Conservation (phyloP, 257 asterid genomes). For the Ilex asprella region DNA sequence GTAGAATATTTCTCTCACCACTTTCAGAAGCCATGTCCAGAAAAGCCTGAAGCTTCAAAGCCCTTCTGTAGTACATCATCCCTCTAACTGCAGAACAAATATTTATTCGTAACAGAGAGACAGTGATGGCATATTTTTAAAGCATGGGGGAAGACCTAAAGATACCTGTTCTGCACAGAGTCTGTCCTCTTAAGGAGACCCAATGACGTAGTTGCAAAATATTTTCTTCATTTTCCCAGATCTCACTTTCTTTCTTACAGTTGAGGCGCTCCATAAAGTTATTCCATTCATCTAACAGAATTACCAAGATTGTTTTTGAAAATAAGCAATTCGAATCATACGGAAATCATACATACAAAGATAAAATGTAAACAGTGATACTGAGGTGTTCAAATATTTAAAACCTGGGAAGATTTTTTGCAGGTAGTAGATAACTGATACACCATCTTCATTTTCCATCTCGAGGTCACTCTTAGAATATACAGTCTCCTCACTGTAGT, state of each 20-base stretch:
- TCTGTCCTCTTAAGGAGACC: conserved; percentile 99
- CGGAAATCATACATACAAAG: not conserved
- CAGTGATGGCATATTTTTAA: not conserved
- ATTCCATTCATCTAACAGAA: conserved; percentile 84
- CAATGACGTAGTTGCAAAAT: conserved; percentile 91
- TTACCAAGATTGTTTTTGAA: conserved; percentile 1
- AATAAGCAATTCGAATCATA: too few relatives aligned
- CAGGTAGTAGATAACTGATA: conserved; percentile 83
- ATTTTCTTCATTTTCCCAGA: conserved; percentile 85
- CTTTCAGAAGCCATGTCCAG: conserved; percentile 93
- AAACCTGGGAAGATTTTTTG: conserved; percentile 91
- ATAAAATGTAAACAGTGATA: conserved; percentile 7
- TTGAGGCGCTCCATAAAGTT: conserved; percentile 87
- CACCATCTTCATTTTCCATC: conserved; percentile 97
- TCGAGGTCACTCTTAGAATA: conserved; percentile 92
- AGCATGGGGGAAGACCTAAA: not conserved
- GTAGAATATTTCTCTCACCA: conserved; percentile 35
- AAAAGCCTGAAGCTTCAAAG: conserved; percentile 96
- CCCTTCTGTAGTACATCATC: conserved; percentile 98
- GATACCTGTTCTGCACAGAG: conserved; percentile 87
- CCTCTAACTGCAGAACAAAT: conserved; percentile 75
- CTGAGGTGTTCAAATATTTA: conserved; percentile 11
- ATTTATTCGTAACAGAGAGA: conserved; percentile 2
- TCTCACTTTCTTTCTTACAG: conserved; percentile 52
- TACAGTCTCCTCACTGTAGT: conserved; percentile 96